These are phyloP conservation scores for Didymella segeticola DNA, from an alignment of 2,329 filamentous ascomycete genomes.

Conservation along the genomic window DNA sequence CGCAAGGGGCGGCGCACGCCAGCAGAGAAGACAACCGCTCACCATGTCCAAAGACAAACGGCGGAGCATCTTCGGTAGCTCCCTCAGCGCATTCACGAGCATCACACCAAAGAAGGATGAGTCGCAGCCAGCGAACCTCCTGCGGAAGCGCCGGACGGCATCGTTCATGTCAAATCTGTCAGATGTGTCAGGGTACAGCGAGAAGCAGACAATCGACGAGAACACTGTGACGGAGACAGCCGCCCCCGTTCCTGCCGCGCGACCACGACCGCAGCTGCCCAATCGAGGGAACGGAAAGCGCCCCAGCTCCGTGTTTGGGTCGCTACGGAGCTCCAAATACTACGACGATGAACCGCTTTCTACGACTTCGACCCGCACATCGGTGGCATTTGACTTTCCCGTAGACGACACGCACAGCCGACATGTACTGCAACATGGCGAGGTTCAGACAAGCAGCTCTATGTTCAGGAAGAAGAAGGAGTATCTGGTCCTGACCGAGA, in stretches of 20 bases:
- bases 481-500: slow-evolving; percentile 74
- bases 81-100: slow-evolving; percentile 40
- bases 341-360: slow-evolving; percentile 60
- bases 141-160: slow-evolving; percentile 48
- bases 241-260: slow-evolving; percentile 14
- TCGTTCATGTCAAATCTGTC: slow-evolving; percentile 47
- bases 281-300: slow-evolving; percentile 36
- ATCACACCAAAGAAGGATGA: slow-evolving; percentile 42
- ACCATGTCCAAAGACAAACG: slow-evolving; percentile 48
- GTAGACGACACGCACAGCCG: slow-evolving; percentile 47
- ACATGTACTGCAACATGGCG: slow-evolving; percentile 69
- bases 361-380: slow-evolving; percentile 57
- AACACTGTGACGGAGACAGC: slow-evolving; percentile 19
- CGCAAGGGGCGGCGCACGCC: slow-evolving; percentile 36
- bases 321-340: slow-evolving; percentile 61
- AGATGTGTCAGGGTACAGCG: slow-evolving; percentile 32
- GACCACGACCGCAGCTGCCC: slow-evolving; percentile 22
- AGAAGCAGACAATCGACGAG: slow-evolving; percentile 24
- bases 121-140: slow-evolving; percentile 43
- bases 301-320: slow-evolving; percentile 63
- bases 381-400: slow-evolving; percentile 48
- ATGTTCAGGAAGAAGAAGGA: slow-evolving; percentile 77
- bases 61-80: slow-evolving; percentile 47
- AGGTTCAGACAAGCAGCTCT: slow-evolving; percentile 72
- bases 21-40: slow-evolving; percentile 22